phyloP scores from a whole-genome alignment of 1,284 basidiomycete species.

The Sphaerobolus stellatus region DNA sequence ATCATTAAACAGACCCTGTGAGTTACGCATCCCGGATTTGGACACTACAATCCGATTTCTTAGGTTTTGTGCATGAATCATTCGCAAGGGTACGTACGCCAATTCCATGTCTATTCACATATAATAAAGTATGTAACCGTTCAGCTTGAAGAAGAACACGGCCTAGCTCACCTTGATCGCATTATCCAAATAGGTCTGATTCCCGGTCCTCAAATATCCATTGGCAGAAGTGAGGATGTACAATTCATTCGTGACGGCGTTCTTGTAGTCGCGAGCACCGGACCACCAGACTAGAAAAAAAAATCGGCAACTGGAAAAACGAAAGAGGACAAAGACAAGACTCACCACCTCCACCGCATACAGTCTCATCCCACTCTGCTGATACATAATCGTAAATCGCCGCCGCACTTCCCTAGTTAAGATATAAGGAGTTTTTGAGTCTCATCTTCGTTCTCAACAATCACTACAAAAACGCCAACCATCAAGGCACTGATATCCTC shows the following conservation, averaged over 20 bases:
- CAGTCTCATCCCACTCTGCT: conserved; percentile 45
- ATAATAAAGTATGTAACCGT: not conserved
- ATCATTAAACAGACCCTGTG: conserved; percentile 50
- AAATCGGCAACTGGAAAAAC: no score
- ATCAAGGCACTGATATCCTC: conserved; percentile 35
- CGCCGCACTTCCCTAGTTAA: conserved; percentile 37
- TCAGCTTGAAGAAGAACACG: not conserved
- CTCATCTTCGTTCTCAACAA: no score
- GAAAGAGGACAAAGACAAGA: no score
- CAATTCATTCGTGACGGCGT: conserved; percentile 56
- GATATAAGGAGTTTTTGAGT: not conserved
- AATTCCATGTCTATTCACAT: conserved; percentile 25
- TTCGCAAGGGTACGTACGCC: conserved; percentile 52
- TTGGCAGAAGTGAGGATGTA: conserved; percentile 50
- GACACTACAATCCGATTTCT: conserved; percentile 43
- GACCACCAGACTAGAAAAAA: conserved; percentile 56
- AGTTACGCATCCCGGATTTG: conserved; percentile 49
- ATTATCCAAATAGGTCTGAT: conserved; percentile 44
- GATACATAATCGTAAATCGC: conserved; percentile 50
- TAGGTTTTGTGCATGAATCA: no score
- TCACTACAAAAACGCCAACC: conserved; percentile 35
- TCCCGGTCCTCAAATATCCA: conserved; percentile 41
- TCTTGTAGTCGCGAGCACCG: conserved; percentile 53
- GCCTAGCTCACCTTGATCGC: conserved; percentile 42
- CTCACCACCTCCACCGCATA: conserved; percentile 42